These are phyloP conservation scores for Linnemannia exigua DNA, from an alignment of 192 early-diverging fungal species.

Conservation along the genomic window DNA sequence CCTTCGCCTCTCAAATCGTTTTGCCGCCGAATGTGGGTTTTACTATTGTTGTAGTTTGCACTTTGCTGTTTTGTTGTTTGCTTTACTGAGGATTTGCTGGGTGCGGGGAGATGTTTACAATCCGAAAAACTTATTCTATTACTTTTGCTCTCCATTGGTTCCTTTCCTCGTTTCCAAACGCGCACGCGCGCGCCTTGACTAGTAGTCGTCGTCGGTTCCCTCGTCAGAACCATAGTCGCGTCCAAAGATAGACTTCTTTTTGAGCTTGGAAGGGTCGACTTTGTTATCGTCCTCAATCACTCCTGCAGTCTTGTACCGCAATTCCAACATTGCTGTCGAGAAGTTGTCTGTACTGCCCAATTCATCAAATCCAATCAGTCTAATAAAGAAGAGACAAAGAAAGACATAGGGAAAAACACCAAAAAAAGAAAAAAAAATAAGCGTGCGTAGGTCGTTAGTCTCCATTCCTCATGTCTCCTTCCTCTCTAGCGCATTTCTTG, in stretches of 20 bases:
- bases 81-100: too few species aligned
- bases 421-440: constrained; percentile 9
- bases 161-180: too few species aligned
- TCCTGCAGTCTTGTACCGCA: constrained; percentile 67
- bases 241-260: constrained; percentile 60
- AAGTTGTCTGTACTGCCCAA: constrained; percentile 92
- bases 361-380: constrained; percentile 94
- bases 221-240: constrained; percentile 51
- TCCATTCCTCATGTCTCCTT: too few species aligned
- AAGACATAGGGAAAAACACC: constrained; percentile 11
- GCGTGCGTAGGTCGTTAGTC: too few species aligned
- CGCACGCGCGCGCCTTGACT: background rate
- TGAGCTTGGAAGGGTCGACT: constrained; percentile 26
- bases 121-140: too few species aligned
- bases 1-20: too few species aligned
- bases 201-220: constrained; percentile 49
- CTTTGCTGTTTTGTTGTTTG: too few species aligned
- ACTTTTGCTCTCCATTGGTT: too few species aligned
- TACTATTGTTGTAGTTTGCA: too few species aligned
- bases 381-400: constrained; percentile 57
- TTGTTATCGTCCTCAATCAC: constrained; percentile 64
- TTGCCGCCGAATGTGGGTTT: too few species aligned
- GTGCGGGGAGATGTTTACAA: too few species aligned
- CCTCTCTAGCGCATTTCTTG: too few species aligned
- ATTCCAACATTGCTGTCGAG: constrained; percentile 81